Conservation (phyloP, 2,329 filamentous ascomycete genomes). For the Fusarium oxysporum region DNA sequence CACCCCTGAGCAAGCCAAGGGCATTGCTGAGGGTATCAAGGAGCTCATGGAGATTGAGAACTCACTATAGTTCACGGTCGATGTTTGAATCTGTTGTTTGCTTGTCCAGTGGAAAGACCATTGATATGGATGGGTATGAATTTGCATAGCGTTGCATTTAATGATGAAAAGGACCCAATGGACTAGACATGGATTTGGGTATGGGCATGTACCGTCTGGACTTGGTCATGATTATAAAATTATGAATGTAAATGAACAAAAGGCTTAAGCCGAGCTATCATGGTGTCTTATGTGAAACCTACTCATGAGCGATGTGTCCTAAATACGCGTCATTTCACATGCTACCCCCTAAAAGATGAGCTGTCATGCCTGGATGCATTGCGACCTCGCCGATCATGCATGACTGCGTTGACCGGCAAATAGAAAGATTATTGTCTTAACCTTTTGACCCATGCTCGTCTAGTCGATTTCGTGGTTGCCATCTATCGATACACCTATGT, state of each 20-base stretch:
- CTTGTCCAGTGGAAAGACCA: not conserved
- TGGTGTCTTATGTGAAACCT: not conserved
- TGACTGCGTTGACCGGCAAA: not conserved
- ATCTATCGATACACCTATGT: not conserved
- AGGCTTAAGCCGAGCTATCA: not conserved
- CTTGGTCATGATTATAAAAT: slow-evolving; percentile 20
- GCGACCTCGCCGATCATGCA: not conserved
- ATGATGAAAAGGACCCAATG: slow-evolving; percentile 17
- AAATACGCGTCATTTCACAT: not conserved
- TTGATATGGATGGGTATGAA: slow-evolving; percentile 6
- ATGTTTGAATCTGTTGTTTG: not conserved
- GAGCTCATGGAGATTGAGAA: slow-evolving; percentile 76
- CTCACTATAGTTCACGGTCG: slow-evolving; percentile 53
- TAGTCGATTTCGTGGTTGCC: not conserved
- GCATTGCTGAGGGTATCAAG: slow-evolving; percentile 66
- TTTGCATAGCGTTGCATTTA: slow-evolving; percentile 43
- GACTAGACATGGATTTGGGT: not conserved
- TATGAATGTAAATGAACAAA: slow-evolving; percentile 33
- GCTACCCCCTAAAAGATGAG: not conserved
- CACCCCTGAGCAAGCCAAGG: slow-evolving; percentile 64
- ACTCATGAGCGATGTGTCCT: not conserved
- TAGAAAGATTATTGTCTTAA: not conserved
- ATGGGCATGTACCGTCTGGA: not conserved
- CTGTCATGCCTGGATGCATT: not conserved
- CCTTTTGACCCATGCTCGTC: not conserved